These are phyloP conservation scores for Perkinsus olseni DNA, from an alignment of 169 alveolate species.

Conservation along the genomic window DNA sequence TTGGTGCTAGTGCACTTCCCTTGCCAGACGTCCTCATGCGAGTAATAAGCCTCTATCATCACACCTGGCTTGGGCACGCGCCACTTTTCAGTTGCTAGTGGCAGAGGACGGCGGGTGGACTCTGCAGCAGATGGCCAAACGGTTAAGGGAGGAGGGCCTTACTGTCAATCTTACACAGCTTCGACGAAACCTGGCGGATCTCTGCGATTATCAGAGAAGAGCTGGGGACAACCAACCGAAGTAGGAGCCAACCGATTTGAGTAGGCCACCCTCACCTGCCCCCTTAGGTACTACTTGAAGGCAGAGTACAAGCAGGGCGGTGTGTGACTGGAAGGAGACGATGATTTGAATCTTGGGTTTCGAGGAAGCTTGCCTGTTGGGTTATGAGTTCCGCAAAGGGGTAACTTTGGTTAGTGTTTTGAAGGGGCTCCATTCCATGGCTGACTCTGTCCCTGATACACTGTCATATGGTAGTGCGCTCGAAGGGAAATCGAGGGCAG, in stretches of 20 bases:
- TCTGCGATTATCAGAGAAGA: not conserved
- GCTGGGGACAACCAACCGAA: not conserved
- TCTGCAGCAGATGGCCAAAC: not conserved
- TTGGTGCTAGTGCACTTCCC: not conserved
- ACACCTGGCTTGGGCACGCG: not conserved
- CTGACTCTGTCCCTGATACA: not conserved
- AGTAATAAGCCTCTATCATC: not conserved
- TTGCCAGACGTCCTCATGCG: not conserved
- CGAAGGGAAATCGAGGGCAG: not conserved
- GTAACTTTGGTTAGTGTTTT: not conserved
- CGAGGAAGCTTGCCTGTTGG: not conserved
- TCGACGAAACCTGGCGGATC: not conserved
- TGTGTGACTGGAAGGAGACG: not conserved
- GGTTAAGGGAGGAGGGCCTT: not conserved
- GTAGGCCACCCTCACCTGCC: not conserved
- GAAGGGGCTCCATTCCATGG: not conserved
- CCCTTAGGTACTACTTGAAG: not conserved
- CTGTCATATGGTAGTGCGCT: not conserved
- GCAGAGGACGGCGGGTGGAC: not conserved
- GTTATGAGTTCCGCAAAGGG: not conserved
- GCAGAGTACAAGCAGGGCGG: not conserved
- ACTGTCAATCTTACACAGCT: not conserved
- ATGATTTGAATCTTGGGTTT: too few species aligned
- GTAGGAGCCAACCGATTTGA: not conserved
- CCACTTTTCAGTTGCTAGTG: not conserved